phyloP scores from a whole-genome alignment of 176 grass and related monocot species.

The Avena insularis region DNA sequence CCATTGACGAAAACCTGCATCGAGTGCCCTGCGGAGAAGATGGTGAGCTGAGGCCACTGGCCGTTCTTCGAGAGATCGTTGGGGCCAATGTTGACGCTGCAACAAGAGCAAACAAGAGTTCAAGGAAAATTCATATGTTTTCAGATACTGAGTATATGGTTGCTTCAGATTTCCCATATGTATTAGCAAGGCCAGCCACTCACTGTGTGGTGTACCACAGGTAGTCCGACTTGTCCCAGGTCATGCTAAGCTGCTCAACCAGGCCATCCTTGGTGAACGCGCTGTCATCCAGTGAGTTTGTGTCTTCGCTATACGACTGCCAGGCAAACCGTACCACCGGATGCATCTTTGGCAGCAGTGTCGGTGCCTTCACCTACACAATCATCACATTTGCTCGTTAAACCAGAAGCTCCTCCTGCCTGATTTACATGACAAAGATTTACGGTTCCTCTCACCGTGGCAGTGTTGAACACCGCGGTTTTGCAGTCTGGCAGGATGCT shows the following conservation, averaged over 20 bases:
- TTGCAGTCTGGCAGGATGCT: slow-evolving; percentile 95
- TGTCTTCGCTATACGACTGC: slow-evolving; percentile 80
- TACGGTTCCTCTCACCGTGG: slow-evolving; percentile 53
- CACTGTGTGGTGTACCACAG: slow-evolving; percentile 95
- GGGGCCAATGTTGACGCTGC: slow-evolving; percentile 64
- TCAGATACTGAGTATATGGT: background rate
- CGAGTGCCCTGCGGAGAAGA: slow-evolving; percentile 77
- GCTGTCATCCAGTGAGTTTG: slow-evolving; percentile 56
- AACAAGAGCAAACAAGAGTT: slow-evolving; percentile 27
- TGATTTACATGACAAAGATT: slow-evolving; percentile 24
- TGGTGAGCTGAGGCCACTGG: slow-evolving; percentile 63
- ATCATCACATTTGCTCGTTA: slow-evolving; percentile 33
- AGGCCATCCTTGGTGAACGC: slow-evolving; percentile 79
- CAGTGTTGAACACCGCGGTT: slow-evolving; percentile 88
- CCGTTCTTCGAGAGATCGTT: slow-evolving; percentile 69
- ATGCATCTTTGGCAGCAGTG: slow-evolving; percentile 65
- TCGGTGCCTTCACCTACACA: slow-evolving; percentile 70
- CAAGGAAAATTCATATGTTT: background rate
- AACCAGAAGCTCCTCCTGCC: background rate
- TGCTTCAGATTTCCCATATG: background rate
- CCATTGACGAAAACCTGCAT: slow-evolving; percentile 92
- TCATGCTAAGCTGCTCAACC: slow-evolving; percentile 84
- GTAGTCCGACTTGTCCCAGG: slow-evolving; percentile 94
- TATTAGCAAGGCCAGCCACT: slow-evolving; percentile 42
- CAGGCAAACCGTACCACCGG: slow-evolving; percentile 59